Evolutionary conservation across 148 eudicot species (phyloP).

Genomic region (Chenopodium suecicum): DNA sequence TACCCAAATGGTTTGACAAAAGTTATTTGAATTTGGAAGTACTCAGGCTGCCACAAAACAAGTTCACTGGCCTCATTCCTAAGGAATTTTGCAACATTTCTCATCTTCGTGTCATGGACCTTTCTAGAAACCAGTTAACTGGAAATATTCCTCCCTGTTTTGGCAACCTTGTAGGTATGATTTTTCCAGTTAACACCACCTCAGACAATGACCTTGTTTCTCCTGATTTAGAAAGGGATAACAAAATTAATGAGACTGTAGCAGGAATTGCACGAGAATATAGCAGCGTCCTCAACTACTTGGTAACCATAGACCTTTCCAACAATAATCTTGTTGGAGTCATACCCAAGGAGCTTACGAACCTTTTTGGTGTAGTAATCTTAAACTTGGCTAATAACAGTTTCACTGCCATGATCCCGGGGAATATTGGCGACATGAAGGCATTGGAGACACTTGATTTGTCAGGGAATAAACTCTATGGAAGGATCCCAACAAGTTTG

Average conservation of each 20-base stretch:
- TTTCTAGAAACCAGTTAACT: background rate
- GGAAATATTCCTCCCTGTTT: conserved; percentile 13
- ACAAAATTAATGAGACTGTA: background rate
- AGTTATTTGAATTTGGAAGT: background rate
- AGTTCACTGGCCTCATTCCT: conserved; percentile 16
- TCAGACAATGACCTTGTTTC: background rate
- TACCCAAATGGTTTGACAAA: background rate
- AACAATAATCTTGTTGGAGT: conserved; percentile 24
- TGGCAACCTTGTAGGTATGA: conserved; percentile 13
- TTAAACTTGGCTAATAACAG: conserved; percentile 30
- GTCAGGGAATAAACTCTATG: conserved; percentile 23
- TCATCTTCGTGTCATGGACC: conserved; percentile 11
- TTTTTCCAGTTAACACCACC: background rate
- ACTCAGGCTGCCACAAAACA: conserved; percentile 9
- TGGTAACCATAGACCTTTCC: conserved; percentile 29
- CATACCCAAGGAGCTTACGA: conserved; percentile 21
- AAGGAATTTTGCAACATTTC: conserved; percentile 4
- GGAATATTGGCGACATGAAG: conserved; percentile 19
- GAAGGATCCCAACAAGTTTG: conserved; percentile 24
- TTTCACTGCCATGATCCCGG: conserved; percentile 15
- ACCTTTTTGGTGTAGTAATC: background rate
- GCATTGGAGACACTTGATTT: conserved; percentile 28
- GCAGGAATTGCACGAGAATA: conserved; percentile 22
- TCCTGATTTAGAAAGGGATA: too few species aligned
- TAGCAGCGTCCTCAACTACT: background rate